These are phyloP conservation scores for Gleditsia sinensis DNA, from an alignment of 306 rosid genomes.

Conservation along the genomic window DNA sequence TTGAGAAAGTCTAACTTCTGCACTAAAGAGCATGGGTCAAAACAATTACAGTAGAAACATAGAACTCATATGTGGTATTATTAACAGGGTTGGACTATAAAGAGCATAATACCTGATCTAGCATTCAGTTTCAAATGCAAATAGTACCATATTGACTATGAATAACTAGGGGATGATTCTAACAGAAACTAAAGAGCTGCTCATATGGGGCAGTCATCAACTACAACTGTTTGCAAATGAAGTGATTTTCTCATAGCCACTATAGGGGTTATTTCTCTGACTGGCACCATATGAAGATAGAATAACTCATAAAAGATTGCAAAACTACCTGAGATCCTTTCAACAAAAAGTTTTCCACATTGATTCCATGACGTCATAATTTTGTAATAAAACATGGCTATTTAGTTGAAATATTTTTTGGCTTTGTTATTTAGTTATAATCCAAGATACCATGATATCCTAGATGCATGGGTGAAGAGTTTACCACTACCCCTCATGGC, in stretches of 20 bases:
- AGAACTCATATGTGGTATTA: not conserved
- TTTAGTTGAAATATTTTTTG: not conserved
- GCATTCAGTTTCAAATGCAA: constrained; percentile 9
- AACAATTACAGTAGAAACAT: not conserved
- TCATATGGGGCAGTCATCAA: not conserved
- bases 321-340: not conserved
- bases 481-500: not conserved
- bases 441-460: not conserved
- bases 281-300: not conserved
- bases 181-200: constrained; percentile 7
- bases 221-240: not conserved
- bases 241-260: not conserved
- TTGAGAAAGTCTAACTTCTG: constrained; percentile 20
- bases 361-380: too few relatives aligned
- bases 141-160: not conserved
- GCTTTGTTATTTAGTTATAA: not conserved
- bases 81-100: not conserved
- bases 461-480: not conserved
- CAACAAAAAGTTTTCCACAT: not conserved
- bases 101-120: not conserved
- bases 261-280: not conserved
- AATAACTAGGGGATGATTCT: not conserved
- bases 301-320: not conserved
- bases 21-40: not conserved
- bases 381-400: not conserved